Percentiles rank a stretch among this genome's conserved stretches.
phyloP scores from a whole-genome alignment of 495 filamentous ascomycete genomes.

The Penicillium waksmanii region DNA sequence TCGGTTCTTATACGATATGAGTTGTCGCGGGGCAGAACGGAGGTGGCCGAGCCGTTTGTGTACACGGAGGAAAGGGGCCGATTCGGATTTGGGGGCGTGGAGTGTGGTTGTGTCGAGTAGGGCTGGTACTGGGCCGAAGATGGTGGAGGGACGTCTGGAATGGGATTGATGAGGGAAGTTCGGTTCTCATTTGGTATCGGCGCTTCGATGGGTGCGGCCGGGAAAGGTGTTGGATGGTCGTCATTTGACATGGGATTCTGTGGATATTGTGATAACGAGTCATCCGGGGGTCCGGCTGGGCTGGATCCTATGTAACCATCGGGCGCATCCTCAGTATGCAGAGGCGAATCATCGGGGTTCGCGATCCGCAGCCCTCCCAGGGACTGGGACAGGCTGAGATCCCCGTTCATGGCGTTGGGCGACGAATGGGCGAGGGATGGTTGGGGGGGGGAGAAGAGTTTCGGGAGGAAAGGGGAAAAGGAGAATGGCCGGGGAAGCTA shows the following conservation, averaged over 20 bases:
- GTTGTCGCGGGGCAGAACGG: constrained; percentile 48
- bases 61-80: constrained; percentile 63
- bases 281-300: constrained; percentile 29
- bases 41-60: constrained; percentile 46
- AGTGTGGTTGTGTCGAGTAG: constrained; percentile 52
- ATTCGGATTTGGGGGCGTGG: constrained; percentile 36
- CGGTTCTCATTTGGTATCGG: constrained; percentile 32
- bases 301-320: constrained; percentile 28
- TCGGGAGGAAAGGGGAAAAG: constrained; percentile 6
- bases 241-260: constrained; percentile 22
- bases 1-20: constrained; percentile 64
- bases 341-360: constrained; percentile 86
- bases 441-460: constrained; percentile 15
- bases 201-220: constrained; percentile 28
- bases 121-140: constrained; percentile 33
- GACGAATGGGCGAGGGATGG: constrained; percentile 10
- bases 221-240: constrained; percentile 23
- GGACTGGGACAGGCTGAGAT: constrained; percentile 89
- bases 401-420: constrained; percentile 73
- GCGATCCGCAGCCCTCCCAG: constrained; percentile 95
- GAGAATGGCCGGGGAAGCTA: neutral
- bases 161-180: constrained; percentile 30
- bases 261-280: constrained; percentile 36
- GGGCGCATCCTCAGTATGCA: constrained; percentile 55
- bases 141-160: constrained; percentile 28